phyloP scores from a whole-genome alignment of 371 early-diverging fungal genomes.

The Chytridiales sp. region DNA sequence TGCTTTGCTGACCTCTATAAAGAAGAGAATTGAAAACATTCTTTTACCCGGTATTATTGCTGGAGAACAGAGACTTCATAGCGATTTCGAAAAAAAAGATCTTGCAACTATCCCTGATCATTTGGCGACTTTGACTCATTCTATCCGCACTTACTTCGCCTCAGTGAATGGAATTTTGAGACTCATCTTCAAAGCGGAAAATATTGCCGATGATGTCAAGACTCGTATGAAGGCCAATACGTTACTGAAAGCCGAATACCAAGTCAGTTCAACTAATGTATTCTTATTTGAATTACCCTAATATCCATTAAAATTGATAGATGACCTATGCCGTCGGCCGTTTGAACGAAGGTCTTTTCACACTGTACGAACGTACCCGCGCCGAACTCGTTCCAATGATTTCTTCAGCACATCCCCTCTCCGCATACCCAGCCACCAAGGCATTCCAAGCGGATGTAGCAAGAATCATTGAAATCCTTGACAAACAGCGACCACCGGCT shows the following conservation, averaged over 20 bases:
- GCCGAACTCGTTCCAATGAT: conserved; percentile 22
- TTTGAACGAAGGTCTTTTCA: conserved; percentile 34
- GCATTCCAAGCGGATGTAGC: conserved; percentile 26
- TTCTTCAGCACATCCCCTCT: conserved; percentile 18
- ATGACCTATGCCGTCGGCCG: conserved; percentile 43
- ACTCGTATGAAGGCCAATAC: conserved; percentile 27
- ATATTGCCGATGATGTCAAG: conserved; percentile 29
- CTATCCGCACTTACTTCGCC: conserved; percentile 27
- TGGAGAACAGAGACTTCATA: conserved; percentile 33
- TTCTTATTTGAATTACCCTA: neutral
- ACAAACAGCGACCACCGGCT: conserved; percentile 20
- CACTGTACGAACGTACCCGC: conserved; percentile 30
- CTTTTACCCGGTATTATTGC: conserved; percentile 23
- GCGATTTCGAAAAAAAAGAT: conserved; percentile 32
- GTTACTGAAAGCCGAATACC: conserved; percentile 36
- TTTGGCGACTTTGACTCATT: conserved; percentile 23
- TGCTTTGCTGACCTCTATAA: conserved; percentile 15
- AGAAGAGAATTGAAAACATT: conserved; percentile 16
- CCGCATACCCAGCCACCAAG: conserved; percentile 23
- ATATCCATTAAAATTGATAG: conserved; percentile 3
- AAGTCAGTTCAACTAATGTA: conserved; percentile 7
- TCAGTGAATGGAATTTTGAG: conserved; percentile 30
- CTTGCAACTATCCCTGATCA: conserved; percentile 26
- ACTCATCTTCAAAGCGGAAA: conserved; percentile 32
- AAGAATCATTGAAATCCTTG: conserved; percentile 26